Conservation (phyloP, 768 basidiomycete genomes). For the Chiua virens region DNA sequence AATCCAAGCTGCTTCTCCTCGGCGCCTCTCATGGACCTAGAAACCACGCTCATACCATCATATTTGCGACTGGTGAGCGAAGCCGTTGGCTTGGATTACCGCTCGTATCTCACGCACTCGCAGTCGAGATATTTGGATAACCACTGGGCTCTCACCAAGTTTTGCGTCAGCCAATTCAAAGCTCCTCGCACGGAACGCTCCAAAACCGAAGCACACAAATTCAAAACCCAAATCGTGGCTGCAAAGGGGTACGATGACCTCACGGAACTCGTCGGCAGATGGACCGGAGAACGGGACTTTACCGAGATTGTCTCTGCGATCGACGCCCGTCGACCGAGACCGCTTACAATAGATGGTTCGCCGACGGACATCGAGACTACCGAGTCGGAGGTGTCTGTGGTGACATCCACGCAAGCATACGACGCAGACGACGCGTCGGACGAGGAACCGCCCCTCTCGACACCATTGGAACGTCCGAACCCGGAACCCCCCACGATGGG, state of each 20-base stretch:
- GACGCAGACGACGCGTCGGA: background rate
- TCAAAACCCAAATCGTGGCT: constrained; percentile 52
- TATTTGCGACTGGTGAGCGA: constrained; percentile 68
- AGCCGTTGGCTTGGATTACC: background rate
- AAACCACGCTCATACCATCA: constrained; percentile 64
- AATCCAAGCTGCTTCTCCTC: constrained; percentile 88
- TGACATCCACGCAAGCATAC: background rate
- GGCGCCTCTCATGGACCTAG: constrained; percentile 65
- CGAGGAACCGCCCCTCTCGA: constrained; percentile 37
- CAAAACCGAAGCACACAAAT: constrained; percentile 57
- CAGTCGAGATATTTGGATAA: constrained; percentile 77
- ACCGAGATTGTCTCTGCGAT: constrained; percentile 53
- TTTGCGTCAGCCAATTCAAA: constrained; percentile 83
- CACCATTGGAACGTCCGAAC: constrained; percentile 54
- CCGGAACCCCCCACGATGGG: constrained; percentile 55
- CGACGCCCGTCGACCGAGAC: constrained; percentile 22
- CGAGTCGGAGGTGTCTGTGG: background rate
- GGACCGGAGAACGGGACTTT: constrained; percentile 66
- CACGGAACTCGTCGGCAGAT: constrained; percentile 48
- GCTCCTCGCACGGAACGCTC: constrained; percentile 54
- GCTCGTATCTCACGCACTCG: constrained; percentile 1
- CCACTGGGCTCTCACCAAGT: constrained; percentile 84
- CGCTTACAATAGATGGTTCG: constrained; percentile 14
- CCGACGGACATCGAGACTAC: background rate
- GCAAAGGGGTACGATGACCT: constrained; percentile 65